Percentiles rank a stretch among this genome's conserved stretches.
Conservation (phyloP, 1,284 basidiomycete species). For the Austroboletus novae-zelandiae region DNA sequence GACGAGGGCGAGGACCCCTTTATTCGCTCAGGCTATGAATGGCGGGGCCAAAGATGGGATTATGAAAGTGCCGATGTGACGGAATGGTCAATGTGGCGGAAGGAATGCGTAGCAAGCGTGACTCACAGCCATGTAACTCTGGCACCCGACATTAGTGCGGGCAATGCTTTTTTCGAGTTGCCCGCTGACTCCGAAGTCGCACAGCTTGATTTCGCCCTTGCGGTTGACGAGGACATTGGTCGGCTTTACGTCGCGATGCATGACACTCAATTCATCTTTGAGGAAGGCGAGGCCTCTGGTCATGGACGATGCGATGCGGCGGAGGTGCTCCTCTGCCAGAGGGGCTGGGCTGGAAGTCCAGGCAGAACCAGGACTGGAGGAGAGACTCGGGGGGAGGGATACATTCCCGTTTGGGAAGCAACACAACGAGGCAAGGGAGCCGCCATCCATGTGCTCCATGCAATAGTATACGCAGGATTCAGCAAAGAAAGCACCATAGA, state of each 20-base stretch:
- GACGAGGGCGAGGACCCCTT: conserved; percentile 79
- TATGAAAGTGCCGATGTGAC: neutral
- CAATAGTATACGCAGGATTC: conserved; percentile 99
- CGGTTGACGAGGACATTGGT: conserved; percentile 94
- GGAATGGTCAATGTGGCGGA: conserved; percentile 6
- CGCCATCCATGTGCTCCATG: conserved; percentile 99
- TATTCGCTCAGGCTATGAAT: conserved; percentile 83
- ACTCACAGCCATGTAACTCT: conserved; percentile 96
- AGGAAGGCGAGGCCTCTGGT: conserved; percentile 93
- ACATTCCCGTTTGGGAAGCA: conserved; percentile 37
- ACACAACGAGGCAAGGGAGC: conserved; percentile 85
- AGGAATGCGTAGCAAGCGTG: neutral
- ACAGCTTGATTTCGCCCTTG: conserved; percentile 90
- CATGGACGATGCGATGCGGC: conserved; percentile 79
- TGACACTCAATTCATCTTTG: conserved; percentile 95
- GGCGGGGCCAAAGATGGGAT: neutral
- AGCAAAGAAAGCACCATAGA: conserved; percentile 98
- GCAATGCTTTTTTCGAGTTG: conserved; percentile 95
- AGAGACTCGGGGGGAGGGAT: conserved; percentile 34
- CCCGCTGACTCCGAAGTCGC: conserved; percentile 98
- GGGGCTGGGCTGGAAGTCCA: conserved; percentile 37
- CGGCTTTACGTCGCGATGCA: conserved; percentile 97
- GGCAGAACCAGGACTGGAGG: conserved; percentile 30
- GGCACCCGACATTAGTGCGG: conserved; percentile 98
- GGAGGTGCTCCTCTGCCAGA: conserved; percentile 47